A percentile compares a stretch with the other conserved stretches of the same genome.
Conservation (phyloP, 345 rosid species). For the Lepidium didymum region DNA sequence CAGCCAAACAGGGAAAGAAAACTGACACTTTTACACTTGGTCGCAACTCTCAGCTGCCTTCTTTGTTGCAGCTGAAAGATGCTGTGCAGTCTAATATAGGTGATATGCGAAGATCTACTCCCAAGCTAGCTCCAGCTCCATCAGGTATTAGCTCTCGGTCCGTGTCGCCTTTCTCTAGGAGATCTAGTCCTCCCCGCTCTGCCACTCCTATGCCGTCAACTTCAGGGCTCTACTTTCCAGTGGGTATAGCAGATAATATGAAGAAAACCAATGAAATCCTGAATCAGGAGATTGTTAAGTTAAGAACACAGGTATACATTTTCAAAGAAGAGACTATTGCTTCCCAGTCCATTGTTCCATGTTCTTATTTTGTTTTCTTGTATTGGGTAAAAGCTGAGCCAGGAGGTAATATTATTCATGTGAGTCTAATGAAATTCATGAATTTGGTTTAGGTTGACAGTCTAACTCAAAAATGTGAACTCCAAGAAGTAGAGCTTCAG, state of each 20-base stretch:
- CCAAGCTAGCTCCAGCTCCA: conserved; percentile 62
- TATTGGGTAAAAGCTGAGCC: background rate
- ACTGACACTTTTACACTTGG: conserved; percentile 68
- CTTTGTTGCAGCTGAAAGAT: conserved; percentile 86
- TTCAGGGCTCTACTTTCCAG: conserved; percentile 86
- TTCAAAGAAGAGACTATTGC: background rate
- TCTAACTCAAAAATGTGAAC: conserved; percentile 66
- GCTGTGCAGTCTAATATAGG: conserved; percentile 57
- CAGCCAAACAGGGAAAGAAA: conserved; percentile 90
- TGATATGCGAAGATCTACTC: conserved; percentile 58
- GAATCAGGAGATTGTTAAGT: conserved; percentile 81
- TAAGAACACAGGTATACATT: conserved; percentile 72
- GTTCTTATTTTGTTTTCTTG: background rate
- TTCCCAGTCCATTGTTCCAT: background rate
- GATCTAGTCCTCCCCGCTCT: conserved; percentile 93
- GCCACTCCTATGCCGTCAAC: conserved; percentile 94
- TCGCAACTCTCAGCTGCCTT: conserved; percentile 68
- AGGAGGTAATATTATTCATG: background rate
- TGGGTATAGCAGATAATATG: conserved; percentile 72
- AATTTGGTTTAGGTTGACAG: conserved; percentile 62
- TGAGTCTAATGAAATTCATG: conserved; percentile 7
- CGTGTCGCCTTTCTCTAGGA: conserved; percentile 93
- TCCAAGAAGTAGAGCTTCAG: conserved; percentile 84
- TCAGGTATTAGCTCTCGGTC: conserved; percentile 91
- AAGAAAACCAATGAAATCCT: conserved; percentile 85